Conservation (phyloP, 2,329 filamentous ascomycete species). For the Sporothrix mexicana region DNA sequence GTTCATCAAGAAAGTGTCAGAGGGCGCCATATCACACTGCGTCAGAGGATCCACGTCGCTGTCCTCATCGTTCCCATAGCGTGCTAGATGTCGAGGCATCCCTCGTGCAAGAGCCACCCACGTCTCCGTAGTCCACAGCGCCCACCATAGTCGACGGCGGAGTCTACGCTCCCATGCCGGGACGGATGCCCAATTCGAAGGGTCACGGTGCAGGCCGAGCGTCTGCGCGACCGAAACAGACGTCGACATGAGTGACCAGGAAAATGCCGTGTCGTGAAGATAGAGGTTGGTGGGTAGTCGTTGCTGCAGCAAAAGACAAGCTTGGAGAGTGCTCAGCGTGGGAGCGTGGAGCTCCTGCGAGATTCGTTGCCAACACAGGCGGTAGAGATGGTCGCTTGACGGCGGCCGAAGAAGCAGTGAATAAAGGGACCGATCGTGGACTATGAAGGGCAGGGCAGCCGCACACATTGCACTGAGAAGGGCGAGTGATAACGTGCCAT, state of each 20-base stretch:
- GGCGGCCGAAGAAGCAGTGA: constrained; percentile 44
- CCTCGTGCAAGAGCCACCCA: constrained; percentile 45
- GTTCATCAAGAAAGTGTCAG: constrained; percentile 36
- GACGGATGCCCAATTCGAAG: constrained; percentile 42
- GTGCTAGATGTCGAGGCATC: constrained; percentile 44
- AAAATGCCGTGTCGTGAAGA: constrained; percentile 45
- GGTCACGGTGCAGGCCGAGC: constrained; percentile 44
- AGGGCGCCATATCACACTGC: constrained; percentile 38
- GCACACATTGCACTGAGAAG: constrained; percentile 52
- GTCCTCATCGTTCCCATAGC: constrained; percentile 9
- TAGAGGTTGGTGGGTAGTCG: constrained; percentile 45
- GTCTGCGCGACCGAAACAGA: constrained; percentile 45
- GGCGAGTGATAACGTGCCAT: constrained; percentile 43
- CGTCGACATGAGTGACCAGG: constrained; percentile 45
- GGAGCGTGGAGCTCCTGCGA: constrained; percentile 46
- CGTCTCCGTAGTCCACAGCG: constrained; percentile 45
- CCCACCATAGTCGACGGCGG: constrained; percentile 45
- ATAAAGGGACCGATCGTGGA: constrained; percentile 49
- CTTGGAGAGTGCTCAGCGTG: constrained; percentile 44
- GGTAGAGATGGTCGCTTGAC: constrained; percentile 42
- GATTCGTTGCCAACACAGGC: constrained; percentile 43
- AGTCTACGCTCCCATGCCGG: constrained; percentile 44
- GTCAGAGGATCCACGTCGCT: constrained; percentile 42
- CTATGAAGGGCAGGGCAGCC: constrained; percentile 51
- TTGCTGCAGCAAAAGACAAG: constrained; percentile 45